Evolutionary conservation across 2,329 filamentous ascomycete genomes (phyloP).

Genomic region (Pestalotiopsis sp.): DNA sequence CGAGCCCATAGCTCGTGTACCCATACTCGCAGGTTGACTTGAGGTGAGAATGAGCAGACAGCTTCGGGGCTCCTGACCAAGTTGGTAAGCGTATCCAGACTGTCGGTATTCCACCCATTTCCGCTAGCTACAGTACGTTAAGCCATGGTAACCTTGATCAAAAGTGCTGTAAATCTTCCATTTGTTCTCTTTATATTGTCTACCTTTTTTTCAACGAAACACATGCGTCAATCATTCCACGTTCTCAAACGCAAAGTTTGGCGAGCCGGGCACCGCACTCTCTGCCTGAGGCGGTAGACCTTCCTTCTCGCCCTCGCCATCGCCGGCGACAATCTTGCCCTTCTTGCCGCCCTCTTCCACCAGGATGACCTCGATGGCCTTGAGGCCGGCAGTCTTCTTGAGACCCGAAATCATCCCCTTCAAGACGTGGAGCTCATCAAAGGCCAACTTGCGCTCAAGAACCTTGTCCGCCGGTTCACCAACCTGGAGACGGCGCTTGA

Average conservation of each 20-base stretch:
- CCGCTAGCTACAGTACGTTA: background rate
- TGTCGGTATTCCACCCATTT: background rate
- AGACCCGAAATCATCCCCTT: constrained; percentile 78
- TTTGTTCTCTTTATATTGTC: background rate
- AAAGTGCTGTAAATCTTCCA: background rate
- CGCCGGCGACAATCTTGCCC: constrained; percentile 56
- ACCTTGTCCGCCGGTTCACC: constrained; percentile 70
- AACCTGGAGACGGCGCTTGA: constrained; percentile 81
- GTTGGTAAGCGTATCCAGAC: background rate
- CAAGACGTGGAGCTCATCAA: constrained; percentile 80
- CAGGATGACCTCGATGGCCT: constrained; percentile 70
- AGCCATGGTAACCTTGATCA: background rate
- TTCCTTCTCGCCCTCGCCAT: constrained; percentile 56
- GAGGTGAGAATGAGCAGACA: background rate
- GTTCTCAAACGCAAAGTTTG: constrained; percentile 86
- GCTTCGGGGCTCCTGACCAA: background rate
- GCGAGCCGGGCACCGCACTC: constrained; percentile 77
- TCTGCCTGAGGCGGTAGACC: constrained; percentile 63
- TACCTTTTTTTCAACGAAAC: background rate
- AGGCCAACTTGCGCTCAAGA: constrained; percentile 81
- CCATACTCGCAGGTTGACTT: background rate
- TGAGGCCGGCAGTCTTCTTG: constrained; percentile 73
- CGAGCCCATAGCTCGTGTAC: background rate
- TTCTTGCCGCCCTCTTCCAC: constrained; percentile 73
- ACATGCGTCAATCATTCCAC: constrained; percentile 43